Evolutionary conservation across 768 basidiomycete species (phyloP), one percentile per base, ranked within the genome.

Genomic region (Termitomyces sp.): DNA sequence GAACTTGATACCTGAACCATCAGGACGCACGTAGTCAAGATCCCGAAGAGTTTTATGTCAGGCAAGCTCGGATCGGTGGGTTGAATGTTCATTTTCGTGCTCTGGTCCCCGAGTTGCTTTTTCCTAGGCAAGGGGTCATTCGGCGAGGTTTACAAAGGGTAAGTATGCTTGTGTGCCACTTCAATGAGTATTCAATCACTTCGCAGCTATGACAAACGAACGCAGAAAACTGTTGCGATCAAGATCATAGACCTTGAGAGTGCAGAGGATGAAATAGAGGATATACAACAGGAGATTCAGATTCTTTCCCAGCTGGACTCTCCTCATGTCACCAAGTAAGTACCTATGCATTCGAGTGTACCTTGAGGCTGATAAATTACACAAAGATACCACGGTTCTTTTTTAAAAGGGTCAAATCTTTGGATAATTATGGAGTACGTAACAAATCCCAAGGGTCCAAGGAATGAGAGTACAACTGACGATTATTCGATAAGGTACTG

Each of bases 141-240:
- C 67, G 97, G 96, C 67, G 97, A 98, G 73, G 95, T 98, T n/a
- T 98, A 91, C 78, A 98, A 98, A 75, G 97, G 95, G 94, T 94
- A 57, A 56, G 81, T 67, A 47, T 56, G 18, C 50, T 30, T 55
- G 58, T 47, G 55, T 53, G 42, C 42, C 43, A 35, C 28, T 24
- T 47, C n/a, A 36, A 55, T 58, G 36, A 26, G 6, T 36, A n/a
- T 49, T 20, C 22, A 61, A 59, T 42, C 32, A 58, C 54, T 32
- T 50, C 42, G 36, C 59, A 97, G 95, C 57, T 98, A 92, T 67
- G 95, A 98, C 75, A 93, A 93, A 70, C 83, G 93, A 58, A 97
- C 95, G 26, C 92, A 94, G 72, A 90, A 89, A 77, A 94, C 96
- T 0, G 97, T 99, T 26, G 97, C 97, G 46, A 98, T 99, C 79